Conservation (phyloP, 805 yeast species). For the Spathaspora sp. region DNA sequence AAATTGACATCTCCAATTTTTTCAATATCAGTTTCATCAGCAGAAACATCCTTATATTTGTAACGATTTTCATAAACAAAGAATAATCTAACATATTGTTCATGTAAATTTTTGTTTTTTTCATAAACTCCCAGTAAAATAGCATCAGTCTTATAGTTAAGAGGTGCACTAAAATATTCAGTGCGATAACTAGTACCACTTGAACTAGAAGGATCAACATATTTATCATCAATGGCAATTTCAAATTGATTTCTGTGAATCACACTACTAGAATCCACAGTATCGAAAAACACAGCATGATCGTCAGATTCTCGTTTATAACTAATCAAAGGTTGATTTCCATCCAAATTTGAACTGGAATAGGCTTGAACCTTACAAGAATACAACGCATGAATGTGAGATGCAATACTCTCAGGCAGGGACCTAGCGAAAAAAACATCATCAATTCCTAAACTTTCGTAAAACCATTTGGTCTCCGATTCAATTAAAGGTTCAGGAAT, state of each 20-base stretch:
- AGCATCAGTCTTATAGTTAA: slow-evolving; percentile 45
- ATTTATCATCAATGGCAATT: slow-evolving; percentile 74
- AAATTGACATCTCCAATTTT: slow-evolving; percentile 77
- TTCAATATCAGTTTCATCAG: slow-evolving; percentile 50
- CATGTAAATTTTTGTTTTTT: slow-evolving; percentile 31
- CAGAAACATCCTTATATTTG: slow-evolving; percentile 13
- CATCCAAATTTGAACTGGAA: slow-evolving; percentile 16
- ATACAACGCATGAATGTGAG: slow-evolving; percentile 83
- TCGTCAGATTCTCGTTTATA: slow-evolving; percentile 77
- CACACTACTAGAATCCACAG: slow-evolving; percentile 33
- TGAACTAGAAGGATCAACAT: slow-evolving; percentile 54
- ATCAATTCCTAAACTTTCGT: slow-evolving; percentile 82
- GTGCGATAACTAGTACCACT: slow-evolving; percentile 54
- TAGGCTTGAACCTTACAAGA: slow-evolving; percentile 90
- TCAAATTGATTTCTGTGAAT: slow-evolving; percentile 53
- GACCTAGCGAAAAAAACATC: slow-evolving; percentile 90
- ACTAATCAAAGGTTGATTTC: slow-evolving; percentile 56
- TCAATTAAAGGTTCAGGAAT: slow-evolving; percentile 87
- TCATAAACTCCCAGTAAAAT: slow-evolving; percentile 36
- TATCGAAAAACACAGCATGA: slow-evolving; percentile 89
- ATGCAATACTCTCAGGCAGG: slow-evolving; percentile 71
- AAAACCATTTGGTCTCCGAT: slow-evolving; percentile 85
- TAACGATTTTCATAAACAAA: slow-evolving; percentile 73
- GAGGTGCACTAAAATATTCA: slow-evolving; percentile 73
- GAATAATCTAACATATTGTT: slow-evolving; percentile 61